Evolutionary conservation across 371 early-diverging fungal species (phyloP).

Genomic region (Phascolomyces articulosus): DNA sequence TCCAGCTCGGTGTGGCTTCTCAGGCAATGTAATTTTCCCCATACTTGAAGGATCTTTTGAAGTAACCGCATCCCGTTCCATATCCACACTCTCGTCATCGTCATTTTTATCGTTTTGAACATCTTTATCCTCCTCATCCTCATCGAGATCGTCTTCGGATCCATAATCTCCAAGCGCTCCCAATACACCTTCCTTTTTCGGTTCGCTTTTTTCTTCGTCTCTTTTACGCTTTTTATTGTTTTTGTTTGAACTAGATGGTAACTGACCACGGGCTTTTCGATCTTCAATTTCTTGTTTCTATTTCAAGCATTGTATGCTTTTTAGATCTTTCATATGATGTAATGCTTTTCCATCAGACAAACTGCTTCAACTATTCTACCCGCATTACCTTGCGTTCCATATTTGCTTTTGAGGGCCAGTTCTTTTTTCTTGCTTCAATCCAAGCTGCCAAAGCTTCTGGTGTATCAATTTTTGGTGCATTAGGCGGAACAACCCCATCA

Average conservation of each 20-base stretch:
- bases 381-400: slow-evolving; percentile 52
- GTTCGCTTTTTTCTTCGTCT: slow-evolving; percentile 4
- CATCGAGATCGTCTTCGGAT: slow-evolving; percentile 14
- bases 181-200: slow-evolving; percentile 14
- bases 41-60: slow-evolving; percentile 58
- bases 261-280: slow-evolving; percentile 32
- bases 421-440: slow-evolving; percentile 70
- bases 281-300: slow-evolving; percentile 33
- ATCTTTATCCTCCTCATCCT: slow-evolving; percentile 9
- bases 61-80: slow-evolving; percentile 50
- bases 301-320: neutral
- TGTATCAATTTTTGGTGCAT: slow-evolving; percentile 52
- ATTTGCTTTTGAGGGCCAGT: slow-evolving; percentile 68
- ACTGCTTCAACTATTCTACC: no score
- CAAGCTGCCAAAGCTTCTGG: slow-evolving; percentile 70
- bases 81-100: slow-evolving; percentile 45
- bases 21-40: slow-evolving; percentile 44
- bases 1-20: slow-evolving; percentile 16
- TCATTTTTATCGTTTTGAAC: slow-evolving; percentile 25
- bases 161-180: slow-evolving; percentile 30
- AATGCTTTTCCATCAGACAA: no score
- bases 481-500: slow-evolving; percentile 45
- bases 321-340: no score
- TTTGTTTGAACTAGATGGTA: slow-evolving; percentile 4
- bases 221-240: slow-evolving; percentile 11